These are phyloP conservation scores for Raddia guianensis DNA, from an alignment of 176 grass and related monocot genomes.

Conservation along the genomic window DNA sequence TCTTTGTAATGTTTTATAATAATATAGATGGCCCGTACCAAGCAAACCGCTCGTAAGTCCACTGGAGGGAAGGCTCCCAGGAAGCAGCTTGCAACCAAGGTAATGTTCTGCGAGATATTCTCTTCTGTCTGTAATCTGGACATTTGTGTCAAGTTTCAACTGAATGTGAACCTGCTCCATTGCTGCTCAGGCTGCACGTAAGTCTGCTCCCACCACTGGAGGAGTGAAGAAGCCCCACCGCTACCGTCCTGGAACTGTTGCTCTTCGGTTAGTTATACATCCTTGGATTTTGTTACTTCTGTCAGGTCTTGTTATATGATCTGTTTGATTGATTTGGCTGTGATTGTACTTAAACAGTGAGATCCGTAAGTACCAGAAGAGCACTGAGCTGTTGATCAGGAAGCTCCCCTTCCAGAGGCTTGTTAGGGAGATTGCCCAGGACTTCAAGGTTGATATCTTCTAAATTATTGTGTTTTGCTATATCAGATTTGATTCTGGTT, in stretches of 20 bases:
- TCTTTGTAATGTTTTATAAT: neutral
- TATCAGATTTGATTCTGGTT: neutral
- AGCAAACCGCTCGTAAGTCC: slow-evolving; percentile 22
- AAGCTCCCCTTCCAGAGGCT: slow-evolving; percentile 75
- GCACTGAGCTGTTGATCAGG: slow-evolving; percentile 71
- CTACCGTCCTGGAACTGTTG: slow-evolving; percentile 58
- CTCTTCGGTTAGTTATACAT: slow-evolving; percentile 38
- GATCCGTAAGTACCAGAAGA: slow-evolving; percentile 32
- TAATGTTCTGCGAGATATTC: neutral
- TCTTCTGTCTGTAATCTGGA: neutral
- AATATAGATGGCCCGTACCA: slow-evolving; percentile 54
- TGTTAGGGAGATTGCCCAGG: slow-evolving; percentile 68
- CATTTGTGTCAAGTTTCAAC: neutral
- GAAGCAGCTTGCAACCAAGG: slow-evolving; percentile 64
- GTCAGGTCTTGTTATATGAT: neutral
- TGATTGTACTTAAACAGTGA: slow-evolving; percentile 45
- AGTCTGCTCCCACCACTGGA: slow-evolving; percentile 49
- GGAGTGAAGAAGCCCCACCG: slow-evolving; percentile 61
- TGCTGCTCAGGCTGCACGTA: slow-evolving; percentile 45
- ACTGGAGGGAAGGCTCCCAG: neutral
- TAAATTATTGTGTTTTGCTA: neutral
- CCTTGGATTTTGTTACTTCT: neutral
- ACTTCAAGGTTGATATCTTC: slow-evolving; percentile 39
- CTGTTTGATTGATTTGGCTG: neutral
- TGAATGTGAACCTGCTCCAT: neutral